These are phyloP conservation scores for Ascoidea asiatica DNA, from an alignment of 805 yeast species.

Conservation along the genomic window DNA sequence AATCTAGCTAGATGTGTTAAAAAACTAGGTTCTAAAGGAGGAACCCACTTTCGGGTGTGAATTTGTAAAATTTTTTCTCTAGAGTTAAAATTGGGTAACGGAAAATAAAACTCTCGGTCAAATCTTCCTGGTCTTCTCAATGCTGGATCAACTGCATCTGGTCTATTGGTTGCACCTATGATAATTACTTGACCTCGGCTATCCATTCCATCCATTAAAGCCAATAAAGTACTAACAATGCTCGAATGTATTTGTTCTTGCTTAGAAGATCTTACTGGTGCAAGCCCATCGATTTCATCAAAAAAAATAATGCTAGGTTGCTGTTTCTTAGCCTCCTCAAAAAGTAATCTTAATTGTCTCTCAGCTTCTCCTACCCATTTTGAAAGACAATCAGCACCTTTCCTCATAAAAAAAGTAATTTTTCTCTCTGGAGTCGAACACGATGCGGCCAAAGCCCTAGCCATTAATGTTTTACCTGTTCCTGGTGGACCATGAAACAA, in stretches of 20 bases:
- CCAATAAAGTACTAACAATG: constrained; percentile 87
- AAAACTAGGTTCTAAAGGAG: constrained; percentile 48
- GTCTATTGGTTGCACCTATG: constrained; percentile 95
- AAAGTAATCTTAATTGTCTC: constrained; percentile 75
- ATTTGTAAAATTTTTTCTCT: constrained; percentile 69
- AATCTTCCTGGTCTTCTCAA: constrained; percentile 93
- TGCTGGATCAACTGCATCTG: constrained; percentile 98
- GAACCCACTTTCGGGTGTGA: constrained; percentile 83
- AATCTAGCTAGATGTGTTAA: constrained; percentile 54
- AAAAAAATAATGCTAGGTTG: constrained; percentile 95
- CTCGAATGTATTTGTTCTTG: constrained; percentile 98
- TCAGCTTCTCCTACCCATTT: constrained; percentile 99
- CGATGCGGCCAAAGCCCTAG: constrained; percentile 91
- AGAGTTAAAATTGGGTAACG: constrained; percentile 74
- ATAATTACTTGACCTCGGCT: constrained; percentile 96
- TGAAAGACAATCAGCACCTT: constrained; percentile 93
- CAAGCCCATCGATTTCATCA: constrained; percentile 96
- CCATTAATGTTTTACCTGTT: constrained; percentile 97
- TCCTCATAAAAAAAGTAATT: constrained; percentile 93
- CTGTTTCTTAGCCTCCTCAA: constrained; percentile 91
- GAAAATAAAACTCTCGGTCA: constrained; percentile 93
- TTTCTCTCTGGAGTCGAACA: constrained; percentile 76
- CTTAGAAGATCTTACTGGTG: constrained; percentile 93
- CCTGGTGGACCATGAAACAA: constrained; percentile 99
- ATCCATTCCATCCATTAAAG: constrained; percentile 99